Base-by-base conservation (phyloP, 805 yeast genomes). In the Teunomyces lycoperdinae region DNA sequence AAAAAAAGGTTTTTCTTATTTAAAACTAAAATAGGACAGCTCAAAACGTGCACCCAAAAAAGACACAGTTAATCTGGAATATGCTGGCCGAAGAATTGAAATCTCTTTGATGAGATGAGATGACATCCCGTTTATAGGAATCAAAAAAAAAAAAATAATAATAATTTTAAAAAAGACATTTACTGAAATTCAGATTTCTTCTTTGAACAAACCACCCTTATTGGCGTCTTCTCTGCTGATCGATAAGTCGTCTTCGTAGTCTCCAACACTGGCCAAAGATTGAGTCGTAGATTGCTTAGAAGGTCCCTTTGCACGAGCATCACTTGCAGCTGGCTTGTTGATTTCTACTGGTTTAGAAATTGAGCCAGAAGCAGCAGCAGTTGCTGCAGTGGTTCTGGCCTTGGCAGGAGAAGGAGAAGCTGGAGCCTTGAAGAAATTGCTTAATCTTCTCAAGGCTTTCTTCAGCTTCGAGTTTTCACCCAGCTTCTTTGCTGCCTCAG, bases 131-230 rank as follows among this genome's bases (percentile, higher is more conserved):
- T 32, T 34, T 40, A 40, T 41, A 45, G 33, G 41, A 33, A 9
- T 13, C 28, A 10, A 16, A 35, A 35, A 14, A n/a, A n/a, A 35
- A n/a, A 35, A 3, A 10, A 11, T 13, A 14, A 16, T 10, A 29
- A 7, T 17, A 6, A 40, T 32, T 32, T 32, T 13, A 3, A 11
- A 31, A 32, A 32, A 32, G 11, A 13, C 34, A 32, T 20, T 20
- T 20, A 20, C 6, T 20, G 24, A 5, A 9, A 32, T 28, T 47
- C 58, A 71, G 47, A 72, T 68, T 53, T 71, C 76, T 56, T 72
- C 77, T 53, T 70, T 72, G 54, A 72, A 72, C 26, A 71, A 52
- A 4, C 75, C 75, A 14, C 71, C 71, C 47, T 61, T 60, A 49
- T 64, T 64, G 32, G 58, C 47, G 44, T 57, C 56, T 46, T 61